phyloP scores from a whole-genome alignment of 2,329 filamentous ascomycete genomes.

The Knufia petricola region DNA sequence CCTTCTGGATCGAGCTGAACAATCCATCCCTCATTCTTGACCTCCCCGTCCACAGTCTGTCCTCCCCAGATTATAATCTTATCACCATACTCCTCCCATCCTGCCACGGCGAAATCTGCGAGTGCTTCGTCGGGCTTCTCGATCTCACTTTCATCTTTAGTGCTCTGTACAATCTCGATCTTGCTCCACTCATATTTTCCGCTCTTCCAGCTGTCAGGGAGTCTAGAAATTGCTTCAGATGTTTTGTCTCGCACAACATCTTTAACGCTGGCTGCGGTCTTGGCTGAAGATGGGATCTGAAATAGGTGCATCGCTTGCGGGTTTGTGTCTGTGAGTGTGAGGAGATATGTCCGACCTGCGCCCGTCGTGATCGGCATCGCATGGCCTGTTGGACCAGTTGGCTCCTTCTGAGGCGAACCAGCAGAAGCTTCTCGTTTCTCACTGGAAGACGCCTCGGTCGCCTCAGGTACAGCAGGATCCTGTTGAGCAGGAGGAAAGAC shows the following conservation, averaged over 20 bases:
- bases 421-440: slow-evolving; percentile 8
- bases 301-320: slow-evolving; percentile 10
- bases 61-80: slow-evolving; percentile 15
- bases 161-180: slow-evolving; percentile 11
- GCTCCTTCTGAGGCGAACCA: background rate
- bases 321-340: background rate
- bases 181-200: slow-evolving; percentile 15
- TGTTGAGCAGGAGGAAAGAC: background rate
- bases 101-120: slow-evolving; percentile 11
- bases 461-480: slow-evolving; percentile 6
- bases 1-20: slow-evolving; percentile 3
- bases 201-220: slow-evolving; percentile 9
- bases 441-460: background rate
- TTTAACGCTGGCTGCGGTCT: slow-evolving; percentile 11
- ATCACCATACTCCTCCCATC: slow-evolving; percentile 13
- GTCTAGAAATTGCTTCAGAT: background rate
- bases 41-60: background rate
- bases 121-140: slow-evolving; percentile 7
- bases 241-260: slow-evolving; percentile 12
- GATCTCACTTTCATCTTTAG: background rate
- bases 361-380: slow-evolving; percentile 14
- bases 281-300: slow-evolving; percentile 11
- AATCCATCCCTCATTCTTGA: slow-evolving; percentile 12
- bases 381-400: slow-evolving; percentile 9
- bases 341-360: slow-evolving; percentile 12